Evolutionary conservation across 169 alveolate species (phyloP), one percentile per base, ranked within the genome.

Genomic region (Eimeria necatrix): DNA sequence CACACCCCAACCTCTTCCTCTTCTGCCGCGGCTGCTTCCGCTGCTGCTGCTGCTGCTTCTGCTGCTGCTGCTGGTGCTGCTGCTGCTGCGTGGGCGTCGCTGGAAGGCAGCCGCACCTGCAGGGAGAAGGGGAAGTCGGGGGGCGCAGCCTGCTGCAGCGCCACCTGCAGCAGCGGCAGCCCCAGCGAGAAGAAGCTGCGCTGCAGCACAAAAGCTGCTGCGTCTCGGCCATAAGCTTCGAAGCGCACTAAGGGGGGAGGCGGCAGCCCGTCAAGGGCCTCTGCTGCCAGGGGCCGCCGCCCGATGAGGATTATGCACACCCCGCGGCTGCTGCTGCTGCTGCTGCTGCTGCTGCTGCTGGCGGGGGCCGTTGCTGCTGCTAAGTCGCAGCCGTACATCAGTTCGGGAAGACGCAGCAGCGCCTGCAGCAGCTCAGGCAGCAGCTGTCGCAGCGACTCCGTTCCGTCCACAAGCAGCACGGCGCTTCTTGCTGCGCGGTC

Each of bases 341-440:
- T 32, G 59, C 51, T 12, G 56, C 10, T 74, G 80, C 41, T 32
- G 48, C 80, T 68, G 80, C 80, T 68, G 80, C n/a, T 9, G 9
- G 26, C 80, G 10, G 49, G 4, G 20, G 59, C 85, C 22, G 59
- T 52, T 74, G 56, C 49, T 74, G 85, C 85, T n/a, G 85, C 49
- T 26, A 52, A 22, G 12, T 9, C 53, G 80, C 83, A 61, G 41
- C 93, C 81, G 32, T 68, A 74, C 49, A 89, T 24, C 22, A 89
- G 88, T 61, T 89, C 94, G 48, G 94, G 94, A 2, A 89, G 94
- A 3, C 94, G 86, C 88, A 89, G 94, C 41, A 89, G 78, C 49
- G 88, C 94, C 26, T 89, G 88, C 81, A 89, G 94, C 86, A 89
- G 61, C 76, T 89, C 94, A 22, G 94, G 94, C 88, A 73, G 49